phyloP scores from a whole-genome alignment of 768 basidiomycete genomes.

The Kwoniella dejecticola region DNA sequence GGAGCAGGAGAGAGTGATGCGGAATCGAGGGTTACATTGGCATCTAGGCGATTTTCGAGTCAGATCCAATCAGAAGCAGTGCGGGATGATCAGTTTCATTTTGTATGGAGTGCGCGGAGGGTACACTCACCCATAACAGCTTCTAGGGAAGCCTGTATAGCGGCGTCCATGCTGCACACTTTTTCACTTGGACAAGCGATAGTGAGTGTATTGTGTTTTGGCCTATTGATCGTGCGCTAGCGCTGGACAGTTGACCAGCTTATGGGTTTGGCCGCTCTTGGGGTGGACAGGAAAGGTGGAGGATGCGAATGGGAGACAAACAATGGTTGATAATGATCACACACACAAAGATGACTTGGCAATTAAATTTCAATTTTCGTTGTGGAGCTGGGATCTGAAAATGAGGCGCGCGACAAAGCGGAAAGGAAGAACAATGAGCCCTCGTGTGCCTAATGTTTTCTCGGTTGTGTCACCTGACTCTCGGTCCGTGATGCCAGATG shows the following conservation, averaged over 20 bases:
- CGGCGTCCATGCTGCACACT: neutral
- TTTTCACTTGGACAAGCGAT: too few species aligned
- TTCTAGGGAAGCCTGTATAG: slow-evolving; percentile 15
- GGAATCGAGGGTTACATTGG: neutral
- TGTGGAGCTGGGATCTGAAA: neutral
- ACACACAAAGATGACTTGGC: slow-evolving; percentile 25
- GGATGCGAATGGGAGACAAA: neutral
- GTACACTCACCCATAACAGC: slow-evolving; percentile 15
- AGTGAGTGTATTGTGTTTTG: too few species aligned
- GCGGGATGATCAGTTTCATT: neutral
- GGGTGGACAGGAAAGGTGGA: slow-evolving; percentile 21
- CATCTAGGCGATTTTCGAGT: neutral
- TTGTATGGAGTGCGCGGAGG: too few species aligned
- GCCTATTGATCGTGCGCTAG: too few species aligned
- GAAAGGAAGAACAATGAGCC: too few species aligned
- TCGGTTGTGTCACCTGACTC: neutral
- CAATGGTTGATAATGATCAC: neutral
- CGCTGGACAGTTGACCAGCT: too few species aligned
- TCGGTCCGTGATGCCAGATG: neutral
- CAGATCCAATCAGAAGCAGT: neutral
- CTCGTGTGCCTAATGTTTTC: too few species aligned
- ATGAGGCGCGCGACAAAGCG: neutral
- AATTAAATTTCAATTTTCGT: neutral
- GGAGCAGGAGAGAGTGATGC: slow-evolving; percentile 1
- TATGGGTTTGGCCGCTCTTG: too few species aligned